A percentile compares a stretch with the other conserved stretches of the same genome.
Conservation (phyloP, 2,329 filamentous ascomycete genomes). For the Fusarium acutatum region DNA sequence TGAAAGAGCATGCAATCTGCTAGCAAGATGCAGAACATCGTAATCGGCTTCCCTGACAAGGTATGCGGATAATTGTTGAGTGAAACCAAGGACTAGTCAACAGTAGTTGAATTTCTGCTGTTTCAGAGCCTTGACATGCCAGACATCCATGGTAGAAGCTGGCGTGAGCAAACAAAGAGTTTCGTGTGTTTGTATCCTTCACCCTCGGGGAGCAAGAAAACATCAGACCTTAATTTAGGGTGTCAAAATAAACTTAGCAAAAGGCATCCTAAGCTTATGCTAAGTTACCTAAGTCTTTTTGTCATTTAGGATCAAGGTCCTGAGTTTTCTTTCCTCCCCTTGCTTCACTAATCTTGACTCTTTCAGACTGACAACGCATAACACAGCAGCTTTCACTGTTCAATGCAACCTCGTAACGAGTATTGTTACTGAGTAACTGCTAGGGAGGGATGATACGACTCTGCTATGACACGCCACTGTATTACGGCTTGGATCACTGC, state of each 20-base stretch:
- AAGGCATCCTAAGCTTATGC: too few relatives aligned
- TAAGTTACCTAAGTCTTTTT: too few relatives aligned
- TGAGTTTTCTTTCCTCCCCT: too few relatives aligned
- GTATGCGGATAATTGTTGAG: background rate
- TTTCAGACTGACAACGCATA: background rate
- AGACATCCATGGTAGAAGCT: background rate
- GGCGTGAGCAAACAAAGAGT: background rate
- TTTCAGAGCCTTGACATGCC: background rate
- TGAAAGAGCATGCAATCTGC: background rate
- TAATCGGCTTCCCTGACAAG: background rate
- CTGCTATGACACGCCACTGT: conserved; percentile 30
- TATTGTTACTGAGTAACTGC: background rate
- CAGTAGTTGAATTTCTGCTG: background rate
- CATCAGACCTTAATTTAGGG: too few relatives aligned
- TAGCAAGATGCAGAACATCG: conserved; percentile 2
- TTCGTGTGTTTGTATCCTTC: background rate
- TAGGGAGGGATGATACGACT: background rate
- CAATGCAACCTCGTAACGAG: background rate
- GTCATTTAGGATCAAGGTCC: too few relatives aligned
- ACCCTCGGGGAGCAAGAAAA: background rate
- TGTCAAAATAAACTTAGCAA: too few relatives aligned
- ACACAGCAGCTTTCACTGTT: background rate
- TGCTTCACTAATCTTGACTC: background rate
- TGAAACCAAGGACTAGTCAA: background rate
- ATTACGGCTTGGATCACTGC: conserved; percentile 1